Conservation (phyloP, 169 alveolate genomes). For the Prorocentrum cordatum region DNA sequence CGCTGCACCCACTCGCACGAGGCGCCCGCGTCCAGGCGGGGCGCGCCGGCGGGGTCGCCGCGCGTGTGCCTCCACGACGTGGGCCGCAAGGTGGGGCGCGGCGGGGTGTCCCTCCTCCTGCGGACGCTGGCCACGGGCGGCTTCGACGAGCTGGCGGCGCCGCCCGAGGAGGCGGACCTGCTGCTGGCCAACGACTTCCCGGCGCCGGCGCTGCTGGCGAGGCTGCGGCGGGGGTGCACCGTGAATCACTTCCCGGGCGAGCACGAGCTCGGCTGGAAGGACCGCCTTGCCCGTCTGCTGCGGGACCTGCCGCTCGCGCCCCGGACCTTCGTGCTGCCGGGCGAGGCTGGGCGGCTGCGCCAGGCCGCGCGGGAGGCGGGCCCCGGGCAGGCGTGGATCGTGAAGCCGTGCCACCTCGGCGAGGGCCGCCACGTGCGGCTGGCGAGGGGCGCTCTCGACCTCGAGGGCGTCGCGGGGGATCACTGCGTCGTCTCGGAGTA, state of each 20-base stretch:
- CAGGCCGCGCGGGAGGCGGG: too few relatives aligned
- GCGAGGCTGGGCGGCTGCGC: background rate
- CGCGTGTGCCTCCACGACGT: background rate
- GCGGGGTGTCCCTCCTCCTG: conserved; percentile 16
- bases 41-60: background rate
- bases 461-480: background rate
- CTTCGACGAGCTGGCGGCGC: background rate
- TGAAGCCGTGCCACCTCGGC: conserved; percentile 60
- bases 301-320: conserved; percentile 14
- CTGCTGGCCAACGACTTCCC: conserved; percentile 44
- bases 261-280: background rate
- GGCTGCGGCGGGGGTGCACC: background rate
- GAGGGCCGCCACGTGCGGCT: conserved; percentile 41
- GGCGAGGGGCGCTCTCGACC: background rate
- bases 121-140: conserved; percentile 57
- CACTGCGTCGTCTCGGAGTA: background rate
- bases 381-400: background rate
- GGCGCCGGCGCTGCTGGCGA: background rate
- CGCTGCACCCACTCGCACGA: background rate
- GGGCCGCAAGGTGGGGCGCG: conserved; percentile 13
- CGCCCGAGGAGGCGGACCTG: background rate
- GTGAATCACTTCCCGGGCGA: conserved; percentile 53
- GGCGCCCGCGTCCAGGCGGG: background rate
- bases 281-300: conserved; percentile 24
- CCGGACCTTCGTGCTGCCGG: conserved; percentile 10